phyloP scores from a whole-genome alignment of 2,329 filamentous ascomycete species.

The Delphinella strobiligena region DNA sequence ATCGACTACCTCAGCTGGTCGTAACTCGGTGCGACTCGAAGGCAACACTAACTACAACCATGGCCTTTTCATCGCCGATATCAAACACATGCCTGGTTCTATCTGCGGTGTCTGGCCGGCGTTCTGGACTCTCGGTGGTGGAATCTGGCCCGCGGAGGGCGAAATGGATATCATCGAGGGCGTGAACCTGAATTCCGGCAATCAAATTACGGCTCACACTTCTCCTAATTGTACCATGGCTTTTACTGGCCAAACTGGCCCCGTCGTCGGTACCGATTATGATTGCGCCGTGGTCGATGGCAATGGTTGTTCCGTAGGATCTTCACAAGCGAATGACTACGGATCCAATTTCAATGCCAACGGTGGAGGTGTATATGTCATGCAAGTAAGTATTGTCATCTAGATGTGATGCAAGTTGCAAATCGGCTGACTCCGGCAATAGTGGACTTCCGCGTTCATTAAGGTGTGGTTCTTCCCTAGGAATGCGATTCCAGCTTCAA shows the following conservation, averaged over 20 bases:
- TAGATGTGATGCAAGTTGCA: too few relatives aligned
- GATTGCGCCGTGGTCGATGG: constrained; percentile 32
- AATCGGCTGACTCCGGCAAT: too few relatives aligned
- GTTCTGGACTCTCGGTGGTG: constrained; percentile 21
- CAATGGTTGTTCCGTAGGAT: constrained; percentile 20
- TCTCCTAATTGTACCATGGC: constrained; percentile 26
- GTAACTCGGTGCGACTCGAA: constrained; percentile 34
- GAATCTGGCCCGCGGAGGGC: constrained; percentile 27
- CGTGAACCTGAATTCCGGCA: constrained; percentile 30
- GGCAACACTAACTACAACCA: constrained; percentile 33
- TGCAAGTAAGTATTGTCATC: too few relatives aligned
- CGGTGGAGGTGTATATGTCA: constrained; percentile 34
- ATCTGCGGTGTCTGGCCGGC: constrained; percentile 39
- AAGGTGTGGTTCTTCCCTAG: constrained; percentile 73
- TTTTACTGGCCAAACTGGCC: constrained; percentile 29
- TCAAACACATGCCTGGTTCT: constrained; percentile 38
- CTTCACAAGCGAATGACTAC: constrained; percentile 10
- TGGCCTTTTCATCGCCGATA: constrained; percentile 36
- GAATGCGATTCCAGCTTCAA: constrained; percentile 48
- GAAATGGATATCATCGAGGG: constrained; percentile 38
- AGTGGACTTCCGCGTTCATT: constrained; percentile 60
- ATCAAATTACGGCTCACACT: constrained; percentile 10
- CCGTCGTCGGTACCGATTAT: constrained; percentile 38
- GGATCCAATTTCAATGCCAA: constrained; percentile 40
- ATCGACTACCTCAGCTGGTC: constrained; percentile 11